phyloP scores from a whole-genome alignment of 345 rosid genomes.

The Euclidium syriacum region DNA sequence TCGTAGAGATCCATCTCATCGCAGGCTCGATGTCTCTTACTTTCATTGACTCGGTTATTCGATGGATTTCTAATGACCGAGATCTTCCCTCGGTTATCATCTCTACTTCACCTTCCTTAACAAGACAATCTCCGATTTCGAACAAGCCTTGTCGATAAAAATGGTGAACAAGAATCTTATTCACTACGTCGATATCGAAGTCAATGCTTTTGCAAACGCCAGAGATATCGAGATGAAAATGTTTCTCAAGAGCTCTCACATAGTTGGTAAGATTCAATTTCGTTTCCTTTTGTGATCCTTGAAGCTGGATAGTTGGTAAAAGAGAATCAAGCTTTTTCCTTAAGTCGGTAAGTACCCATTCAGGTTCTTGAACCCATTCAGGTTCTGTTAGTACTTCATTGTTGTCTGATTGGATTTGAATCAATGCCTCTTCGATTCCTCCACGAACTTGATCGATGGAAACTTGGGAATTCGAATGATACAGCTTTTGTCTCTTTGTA shows the following conservation, averaged over 20 bases:
- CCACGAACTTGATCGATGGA: constrained; percentile 43
- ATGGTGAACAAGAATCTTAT: constrained; percentile 61
- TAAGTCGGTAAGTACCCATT: constrained; percentile 41
- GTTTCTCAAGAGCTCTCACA: constrained; percentile 53
- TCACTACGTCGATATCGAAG: constrained; percentile 44
- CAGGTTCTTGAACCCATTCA: constrained; percentile 26
- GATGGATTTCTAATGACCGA: constrained; percentile 52
- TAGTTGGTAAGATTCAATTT: constrained; percentile 44
- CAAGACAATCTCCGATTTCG: constrained; percentile 71
- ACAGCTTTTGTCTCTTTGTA: constrained; percentile 60
- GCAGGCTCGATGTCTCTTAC: constrained; percentile 57
- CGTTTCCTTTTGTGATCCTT: constrained; percentile 56
- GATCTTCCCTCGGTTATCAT: constrained; percentile 38
- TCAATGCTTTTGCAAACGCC: constrained; percentile 61
- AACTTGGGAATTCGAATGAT: constrained; percentile 42
- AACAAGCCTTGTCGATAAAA: constrained; percentile 71
- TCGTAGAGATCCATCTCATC: constrained; percentile 59
- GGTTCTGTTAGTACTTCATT: constrained; percentile 21
- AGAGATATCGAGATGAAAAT: constrained; percentile 61
- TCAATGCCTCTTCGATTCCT: constrained; percentile 47
- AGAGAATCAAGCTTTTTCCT: constrained; percentile 46
- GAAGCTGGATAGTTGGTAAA: constrained; percentile 44
- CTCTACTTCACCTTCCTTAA: constrained; percentile 53
- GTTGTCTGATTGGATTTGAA: constrained; percentile 32
- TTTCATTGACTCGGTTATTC: constrained; percentile 52